Percentiles rank a stretch among this genome's conserved stretches.
Evolutionary conservation across 768 basidiomycete species (phyloP).

Genomic region (Botryobasidium botryosum): DNA sequence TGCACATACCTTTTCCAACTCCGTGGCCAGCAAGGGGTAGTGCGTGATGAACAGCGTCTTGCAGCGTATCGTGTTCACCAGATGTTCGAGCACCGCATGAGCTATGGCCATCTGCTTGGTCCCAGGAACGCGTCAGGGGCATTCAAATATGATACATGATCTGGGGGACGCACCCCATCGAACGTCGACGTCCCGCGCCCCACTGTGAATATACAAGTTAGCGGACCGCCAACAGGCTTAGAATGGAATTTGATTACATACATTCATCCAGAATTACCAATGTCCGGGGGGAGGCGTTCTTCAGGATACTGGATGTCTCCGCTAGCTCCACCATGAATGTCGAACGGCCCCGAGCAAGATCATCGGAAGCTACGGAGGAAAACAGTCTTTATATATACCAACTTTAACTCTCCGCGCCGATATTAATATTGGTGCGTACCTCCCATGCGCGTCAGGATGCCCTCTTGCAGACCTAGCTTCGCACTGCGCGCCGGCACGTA

Average conservation of each 20-base stretch:
- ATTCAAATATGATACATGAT: no score
- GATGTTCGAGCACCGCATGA: conserved; percentile 56
- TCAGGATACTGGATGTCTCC: conserved; percentile 81
- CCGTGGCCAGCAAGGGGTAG: conserved; percentile 69
- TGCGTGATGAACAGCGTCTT: conserved; percentile 90
- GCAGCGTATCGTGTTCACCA: conserved; percentile 39
- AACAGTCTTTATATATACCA: no score
- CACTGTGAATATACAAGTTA: conserved; percentile 29
- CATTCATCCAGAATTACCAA: conserved; percentile 71
- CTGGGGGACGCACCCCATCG: conserved; percentile 39
- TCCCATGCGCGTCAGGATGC: conserved; percentile 80
- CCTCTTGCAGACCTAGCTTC: conserved; percentile 64
- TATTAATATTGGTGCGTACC: conserved; percentile 27
- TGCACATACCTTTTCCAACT: conserved; percentile 22
- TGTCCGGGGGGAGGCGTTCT: conserved; percentile 52
- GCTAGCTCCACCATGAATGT: conserved; percentile 97
- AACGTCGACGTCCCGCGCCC: conserved; percentile 86
- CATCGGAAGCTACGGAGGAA: conserved; percentile 85
- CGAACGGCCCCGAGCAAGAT: conserved; percentile 68
- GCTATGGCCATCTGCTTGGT: conserved; percentile 89
- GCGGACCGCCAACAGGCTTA: neutral
- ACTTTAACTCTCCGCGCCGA: conserved; percentile 3
- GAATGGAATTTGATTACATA: conserved; percentile 11
- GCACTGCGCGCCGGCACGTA: conserved; percentile 74
- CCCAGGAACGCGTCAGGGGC: no score